Conservation (phyloP, 2,329 filamentous ascomycete genomes). For the Byssoonygena ceratinophila region DNA sequence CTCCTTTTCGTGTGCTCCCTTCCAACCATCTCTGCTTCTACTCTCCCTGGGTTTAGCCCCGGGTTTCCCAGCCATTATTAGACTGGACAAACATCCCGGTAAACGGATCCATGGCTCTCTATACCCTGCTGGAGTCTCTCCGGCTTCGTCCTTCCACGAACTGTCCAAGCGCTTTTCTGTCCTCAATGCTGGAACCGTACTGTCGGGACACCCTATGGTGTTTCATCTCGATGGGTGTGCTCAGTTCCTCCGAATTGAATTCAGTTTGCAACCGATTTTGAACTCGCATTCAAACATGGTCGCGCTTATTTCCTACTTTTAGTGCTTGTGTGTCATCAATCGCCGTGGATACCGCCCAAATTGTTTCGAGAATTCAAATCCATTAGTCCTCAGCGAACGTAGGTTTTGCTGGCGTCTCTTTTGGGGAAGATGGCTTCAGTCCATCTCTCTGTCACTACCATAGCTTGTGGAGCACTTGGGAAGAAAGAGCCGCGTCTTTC, state of each 20-base stretch:
- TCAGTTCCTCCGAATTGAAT: neutral
- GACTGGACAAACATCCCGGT: neutral
- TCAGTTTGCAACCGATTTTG: neutral
- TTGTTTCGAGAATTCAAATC: neutral
- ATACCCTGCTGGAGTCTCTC: neutral
- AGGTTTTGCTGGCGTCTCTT: neutral
- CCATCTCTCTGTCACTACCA: neutral
- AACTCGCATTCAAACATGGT: neutral
- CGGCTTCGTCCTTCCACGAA: neutral
- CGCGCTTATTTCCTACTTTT: constrained; percentile 1
- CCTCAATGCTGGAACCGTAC: neutral
- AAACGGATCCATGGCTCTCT: neutral
- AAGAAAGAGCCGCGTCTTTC: neutral
- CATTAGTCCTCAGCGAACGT: neutral
- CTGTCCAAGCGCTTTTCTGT: neutral
- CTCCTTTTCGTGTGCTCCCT: neutral
- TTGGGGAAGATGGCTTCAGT: neutral
- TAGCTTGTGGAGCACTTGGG: neutral
- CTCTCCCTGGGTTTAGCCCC: too few species aligned
- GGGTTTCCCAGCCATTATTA: too few species aligned
- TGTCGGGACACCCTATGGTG: neutral
- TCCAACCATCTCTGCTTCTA: constrained; percentile 5
- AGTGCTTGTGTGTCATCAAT: neutral
- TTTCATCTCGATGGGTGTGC: neutral
- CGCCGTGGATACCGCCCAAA: neutral